Evolutionary conservation across 495 filamentous ascomycete species (phyloP), one percentile per base, ranked within the genome.

Genomic region (Poronia punctata): DNA sequence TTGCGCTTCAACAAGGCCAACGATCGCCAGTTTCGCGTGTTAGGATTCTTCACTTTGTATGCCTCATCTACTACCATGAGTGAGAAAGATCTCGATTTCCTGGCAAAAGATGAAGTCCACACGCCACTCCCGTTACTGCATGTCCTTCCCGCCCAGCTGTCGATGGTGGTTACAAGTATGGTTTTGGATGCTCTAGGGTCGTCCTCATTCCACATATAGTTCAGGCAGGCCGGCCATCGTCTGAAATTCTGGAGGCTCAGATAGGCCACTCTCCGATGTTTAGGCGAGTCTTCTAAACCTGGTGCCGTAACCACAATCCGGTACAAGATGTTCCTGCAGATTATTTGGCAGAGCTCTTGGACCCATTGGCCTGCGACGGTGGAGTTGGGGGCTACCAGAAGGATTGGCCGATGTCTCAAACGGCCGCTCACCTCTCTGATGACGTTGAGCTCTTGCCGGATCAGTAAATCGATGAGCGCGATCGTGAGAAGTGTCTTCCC

Each of bases 401-500:
- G 31, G 7, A 55, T 48, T 1, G 54, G 54, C 1, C 37, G 48
- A 21, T 55, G 30, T 5, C 18, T 46, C 9, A 6, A 1, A 11
- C 37, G 43, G 9, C 45, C 42, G 16, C 33, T n/a, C 9, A 36
- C 27, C 0, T 21, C 14, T 3, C 5, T 8, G 5, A 6, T 5
- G n/a, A 34, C 34, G 25, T 54, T 49, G 1, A 58, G 21, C n/a
- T 34, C 33, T 15, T 58, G 54, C 3, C 30, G 31, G 3, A 47
- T 41, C 9, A 58, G 23, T 2, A 58, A 36, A 3, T 52, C 46
- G 4, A 55, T 7, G 3, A 40, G 37, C 10, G 54, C 48, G 20
- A 58, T 46, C 0, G 48, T 52, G 1, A 42, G 48, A 4, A 96
- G 67, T 0, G 89, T 96, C 60, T 96, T 96, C 4, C 89, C 89